Percentiles rank a stretch among this genome's conserved stretches.
Evolutionary conservation across 169 alveolate genomes (phyloP).

Genomic region (Fabrea salina): DNA sequence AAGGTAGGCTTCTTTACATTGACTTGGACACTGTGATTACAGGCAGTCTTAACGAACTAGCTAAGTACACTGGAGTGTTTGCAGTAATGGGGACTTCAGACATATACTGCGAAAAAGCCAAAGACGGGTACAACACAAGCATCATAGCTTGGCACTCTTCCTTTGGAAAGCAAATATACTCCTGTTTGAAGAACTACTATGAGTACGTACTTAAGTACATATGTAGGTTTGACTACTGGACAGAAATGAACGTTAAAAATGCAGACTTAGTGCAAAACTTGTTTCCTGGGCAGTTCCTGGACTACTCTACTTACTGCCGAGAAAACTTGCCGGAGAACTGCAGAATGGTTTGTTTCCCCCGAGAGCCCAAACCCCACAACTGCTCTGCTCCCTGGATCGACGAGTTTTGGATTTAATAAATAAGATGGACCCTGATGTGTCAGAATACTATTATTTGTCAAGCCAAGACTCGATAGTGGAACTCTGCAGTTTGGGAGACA

Average conservation of each 20-base stretch:
- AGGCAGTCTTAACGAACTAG: constrained; percentile 48
- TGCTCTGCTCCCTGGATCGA: constrained; percentile 52
- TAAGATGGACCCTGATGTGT: no score
- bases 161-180: constrained; percentile 36
- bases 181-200: constrained; percentile 45
- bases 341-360: constrained; percentile 63
- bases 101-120: constrained; percentile 59
- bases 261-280: constrained; percentile 54
- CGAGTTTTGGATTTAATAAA: constrained; percentile 53
- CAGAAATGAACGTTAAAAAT: constrained; percentile 61
- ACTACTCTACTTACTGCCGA: constrained; percentile 53
- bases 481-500: no score
- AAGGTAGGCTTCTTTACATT: constrained; percentile 52
- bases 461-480: no score
- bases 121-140: constrained; percentile 67
- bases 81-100: constrained; percentile 63
- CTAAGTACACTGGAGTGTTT: constrained; percentile 39
- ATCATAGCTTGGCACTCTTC: constrained; percentile 49
- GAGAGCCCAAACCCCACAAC: constrained; percentile 74
- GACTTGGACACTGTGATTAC: constrained; percentile 71
- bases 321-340: constrained; percentile 53
- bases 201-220: constrained; percentile 45
- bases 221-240: constrained; percentile 65
- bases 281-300: constrained; percentile 47
- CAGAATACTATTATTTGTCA: no score